A percentile compares a stretch with the other conserved stretches of the same genome.
phyloP scores from a whole-genome alignment of 2,329 filamentous ascomycete species.

The Hypoxylon rubiginosum region DNA sequence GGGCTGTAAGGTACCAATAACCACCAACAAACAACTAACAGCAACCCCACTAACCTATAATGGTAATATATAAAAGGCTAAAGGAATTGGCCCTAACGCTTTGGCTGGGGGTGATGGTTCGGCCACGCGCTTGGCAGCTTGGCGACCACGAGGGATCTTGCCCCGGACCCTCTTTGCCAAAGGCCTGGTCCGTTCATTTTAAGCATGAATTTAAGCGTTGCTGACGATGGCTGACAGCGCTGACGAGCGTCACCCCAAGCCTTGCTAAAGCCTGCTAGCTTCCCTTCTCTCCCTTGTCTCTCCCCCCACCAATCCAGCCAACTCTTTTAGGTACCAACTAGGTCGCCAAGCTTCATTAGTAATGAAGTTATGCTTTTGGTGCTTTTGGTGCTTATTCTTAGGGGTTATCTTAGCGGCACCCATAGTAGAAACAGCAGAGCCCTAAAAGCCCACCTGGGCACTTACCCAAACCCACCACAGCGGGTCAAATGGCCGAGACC shows the following conservation, averaged over 20 bases:
- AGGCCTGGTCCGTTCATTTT: constrained; percentile 44
- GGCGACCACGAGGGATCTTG: constrained; percentile 50
- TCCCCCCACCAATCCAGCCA: background rate
- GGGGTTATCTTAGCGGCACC: background rate
- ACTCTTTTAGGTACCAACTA: too few species aligned
- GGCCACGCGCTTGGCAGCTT: constrained; percentile 45
- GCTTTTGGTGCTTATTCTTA: background rate
- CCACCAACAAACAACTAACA: background rate
- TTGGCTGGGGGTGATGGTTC: constrained; percentile 9
- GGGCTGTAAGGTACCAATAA: background rate
- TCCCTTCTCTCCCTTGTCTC: background rate
- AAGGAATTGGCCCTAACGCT: constrained; percentile 19
- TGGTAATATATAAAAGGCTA: constrained; percentile 24
- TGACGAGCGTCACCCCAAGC: background rate
- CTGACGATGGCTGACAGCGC: background rate
- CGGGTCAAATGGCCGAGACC: constrained; percentile 32
- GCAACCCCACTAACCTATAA: background rate
- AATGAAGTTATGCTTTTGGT: constrained; percentile 13
- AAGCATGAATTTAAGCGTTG: constrained; percentile 54
- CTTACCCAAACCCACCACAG: constrained; percentile 21
- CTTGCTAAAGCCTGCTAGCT: background rate
- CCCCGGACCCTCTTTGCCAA: constrained; percentile 37
- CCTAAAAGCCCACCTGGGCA: background rate
- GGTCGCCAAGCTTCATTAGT: constrained; percentile 17
- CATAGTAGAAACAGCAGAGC: background rate